Conservation (phyloP, 1,284 basidiomycete species). For the Cryptococcus sp. region DNA sequence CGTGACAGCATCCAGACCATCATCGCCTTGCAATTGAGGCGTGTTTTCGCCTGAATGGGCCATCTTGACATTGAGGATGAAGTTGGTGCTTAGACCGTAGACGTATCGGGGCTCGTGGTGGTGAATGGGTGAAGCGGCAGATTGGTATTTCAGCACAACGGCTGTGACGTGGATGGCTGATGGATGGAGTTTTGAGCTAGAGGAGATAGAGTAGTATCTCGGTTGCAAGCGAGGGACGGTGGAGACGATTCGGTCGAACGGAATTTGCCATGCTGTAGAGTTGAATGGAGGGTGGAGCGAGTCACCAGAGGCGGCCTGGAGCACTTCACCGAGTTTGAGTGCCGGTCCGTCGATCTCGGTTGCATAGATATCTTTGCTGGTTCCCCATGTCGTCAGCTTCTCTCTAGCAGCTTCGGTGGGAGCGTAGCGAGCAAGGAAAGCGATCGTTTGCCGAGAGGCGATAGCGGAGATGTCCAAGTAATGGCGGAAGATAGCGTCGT, state of each 20-base stretch:
- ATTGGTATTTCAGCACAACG: constrained; percentile 89
- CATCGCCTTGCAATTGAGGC: constrained; percentile 53
- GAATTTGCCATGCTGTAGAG: constrained; percentile 85
- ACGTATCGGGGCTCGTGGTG: constrained; percentile 59
- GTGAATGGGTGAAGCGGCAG: constrained; percentile 61
- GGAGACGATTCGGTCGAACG: constrained; percentile 94
- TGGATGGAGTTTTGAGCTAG: constrained; percentile 87
- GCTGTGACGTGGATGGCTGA: constrained; percentile 90
- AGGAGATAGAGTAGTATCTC: constrained; percentile 98
- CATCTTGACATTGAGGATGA: constrained; percentile 85
- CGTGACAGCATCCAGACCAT: constrained; percentile 45
- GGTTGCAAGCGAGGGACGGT: constrained; percentile 91
- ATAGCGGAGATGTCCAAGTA: constrained; percentile 95
- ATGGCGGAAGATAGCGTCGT: constrained; percentile 89
- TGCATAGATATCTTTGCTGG: constrained; percentile 84
- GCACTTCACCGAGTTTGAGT: constrained; percentile 86
- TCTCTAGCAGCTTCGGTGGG: constrained; percentile 76
- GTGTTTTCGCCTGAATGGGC: constrained; percentile 60
- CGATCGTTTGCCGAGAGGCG: constrained; percentile 90
- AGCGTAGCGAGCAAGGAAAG: constrained; percentile 81
- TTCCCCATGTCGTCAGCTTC: constrained; percentile 74
- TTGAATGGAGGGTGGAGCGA: constrained; percentile 61
- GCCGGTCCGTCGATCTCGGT: constrained; percentile 73
- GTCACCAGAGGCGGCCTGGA: constrained; percentile 82
- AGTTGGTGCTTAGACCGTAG: constrained; percentile 87